Evolutionary conservation across 495 filamentous ascomycete species (phyloP).

Genomic region (Tuber borchii): DNA sequence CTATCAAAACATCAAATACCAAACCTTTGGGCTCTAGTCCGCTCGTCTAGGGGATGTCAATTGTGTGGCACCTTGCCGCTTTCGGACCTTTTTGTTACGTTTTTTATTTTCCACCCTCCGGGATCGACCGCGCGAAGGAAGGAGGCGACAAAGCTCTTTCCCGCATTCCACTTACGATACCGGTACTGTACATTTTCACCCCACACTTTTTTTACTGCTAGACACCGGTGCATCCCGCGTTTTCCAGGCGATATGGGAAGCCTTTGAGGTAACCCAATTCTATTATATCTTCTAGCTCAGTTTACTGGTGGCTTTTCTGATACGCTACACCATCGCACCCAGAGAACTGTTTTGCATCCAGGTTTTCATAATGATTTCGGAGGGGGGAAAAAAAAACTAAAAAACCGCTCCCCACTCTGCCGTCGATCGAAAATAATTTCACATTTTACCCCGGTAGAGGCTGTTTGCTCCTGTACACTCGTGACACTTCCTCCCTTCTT

Average conservation of each 20-base stretch:
- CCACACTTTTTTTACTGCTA: neutral
- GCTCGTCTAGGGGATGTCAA: neutral
- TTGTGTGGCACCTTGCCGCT: neutral
- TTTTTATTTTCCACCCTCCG: neutral
- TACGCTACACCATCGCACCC: neutral
- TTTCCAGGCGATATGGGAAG: neutral
- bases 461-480: neutral
- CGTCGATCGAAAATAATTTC: neutral
- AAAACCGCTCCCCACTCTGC: neutral
- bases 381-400: neutral
- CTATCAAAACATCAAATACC: conserved; percentile 34
- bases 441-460: neutral
- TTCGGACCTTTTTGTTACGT: neutral
- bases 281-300: neutral
- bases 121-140: neutral
- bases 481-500: neutral
- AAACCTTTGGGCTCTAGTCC: conserved; percentile 9
- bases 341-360: neutral
- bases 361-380: neutral
- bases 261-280: neutral
- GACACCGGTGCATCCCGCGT: neutral
- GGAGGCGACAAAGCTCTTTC: neutral
- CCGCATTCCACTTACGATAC: neutral
- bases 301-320: neutral
- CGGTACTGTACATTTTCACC: neutral